Percentiles rank a stretch among this genome's conserved stretches.
phyloP scores from a whole-genome alignment of 257 asterid genomes.

The Plantago ovata region DNA sequence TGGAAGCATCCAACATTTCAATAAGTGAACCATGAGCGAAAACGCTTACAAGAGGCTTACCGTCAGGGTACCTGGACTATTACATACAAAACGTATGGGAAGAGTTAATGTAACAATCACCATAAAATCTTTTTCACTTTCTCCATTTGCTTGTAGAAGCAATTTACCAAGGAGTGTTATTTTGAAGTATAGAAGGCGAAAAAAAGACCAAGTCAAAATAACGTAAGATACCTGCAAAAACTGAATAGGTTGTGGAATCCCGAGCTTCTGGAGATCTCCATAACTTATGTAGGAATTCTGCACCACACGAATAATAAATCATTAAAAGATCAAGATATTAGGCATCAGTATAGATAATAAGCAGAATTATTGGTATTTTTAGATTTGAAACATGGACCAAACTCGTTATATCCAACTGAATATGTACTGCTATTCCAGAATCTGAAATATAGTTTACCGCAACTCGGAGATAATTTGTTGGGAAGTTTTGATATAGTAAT shows the following conservation, averaged over 20 bases:
- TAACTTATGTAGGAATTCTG: slow-evolving; percentile 86
- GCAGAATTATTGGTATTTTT: slow-evolving; percentile 5
- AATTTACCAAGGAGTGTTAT: slow-evolving; percentile 7
- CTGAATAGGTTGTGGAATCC: slow-evolving; percentile 84
- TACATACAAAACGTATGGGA: slow-evolving; percentile 27
- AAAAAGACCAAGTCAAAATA: slow-evolving; percentile 7
- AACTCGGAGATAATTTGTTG: background rate
- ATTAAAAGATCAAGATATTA: slow-evolving; percentile 7
- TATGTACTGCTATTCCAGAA: background rate
- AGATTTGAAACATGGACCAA: slow-evolving; percentile 9
- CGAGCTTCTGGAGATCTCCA: slow-evolving; percentile 79
- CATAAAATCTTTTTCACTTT: slow-evolving; percentile 2
- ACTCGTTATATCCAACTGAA: slow-evolving; percentile 5
- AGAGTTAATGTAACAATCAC: slow-evolving; percentile 24
- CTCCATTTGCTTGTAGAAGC: background rate
- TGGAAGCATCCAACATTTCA: slow-evolving; percentile 87
- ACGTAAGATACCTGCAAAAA: slow-evolving; percentile 73
- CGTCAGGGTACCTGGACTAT: slow-evolving; percentile 95
- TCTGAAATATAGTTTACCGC: background rate
- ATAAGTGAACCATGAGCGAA: slow-evolving; percentile 76
- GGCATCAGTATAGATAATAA: slow-evolving; percentile 6
- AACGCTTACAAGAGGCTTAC: slow-evolving; percentile 66
- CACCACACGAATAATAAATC: slow-evolving; percentile 22
- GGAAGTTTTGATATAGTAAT: background rate
- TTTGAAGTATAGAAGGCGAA: slow-evolving; percentile 3